phyloP scores from a whole-genome alignment of 192 early-diverging fungal species.

The Tieghemiomyces parasiticus region DNA sequence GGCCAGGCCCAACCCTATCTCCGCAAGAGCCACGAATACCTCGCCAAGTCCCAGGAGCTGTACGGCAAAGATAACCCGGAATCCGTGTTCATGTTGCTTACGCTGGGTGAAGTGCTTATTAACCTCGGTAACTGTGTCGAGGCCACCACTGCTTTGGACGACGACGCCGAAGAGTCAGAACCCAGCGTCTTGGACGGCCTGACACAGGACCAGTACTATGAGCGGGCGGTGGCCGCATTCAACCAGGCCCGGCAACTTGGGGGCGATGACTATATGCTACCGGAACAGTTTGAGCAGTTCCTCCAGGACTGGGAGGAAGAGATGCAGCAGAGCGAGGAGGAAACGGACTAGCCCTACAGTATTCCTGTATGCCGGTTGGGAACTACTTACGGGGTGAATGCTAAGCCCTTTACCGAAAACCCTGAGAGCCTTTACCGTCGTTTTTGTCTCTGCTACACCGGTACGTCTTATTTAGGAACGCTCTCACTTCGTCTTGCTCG shows the following conservation, averaged over 20 bases:
- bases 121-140: constrained; percentile 7
- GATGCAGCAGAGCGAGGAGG: neutral
- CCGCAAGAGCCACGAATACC: neutral
- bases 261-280: constrained; percentile 9
- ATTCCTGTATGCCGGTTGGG: too few relatives aligned
- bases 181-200: neutral
- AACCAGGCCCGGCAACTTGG: constrained; percentile 5
- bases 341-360: too few relatives aligned
- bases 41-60: neutral
- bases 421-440: too few relatives aligned
- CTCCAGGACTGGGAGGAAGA: constrained; percentile 11
- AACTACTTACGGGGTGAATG: too few relatives aligned
- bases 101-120: constrained; percentile 6
- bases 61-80: constrained; percentile 1
- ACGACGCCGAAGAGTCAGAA: neutral
- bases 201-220: constrained; percentile 1
- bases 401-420: too few relatives aligned
- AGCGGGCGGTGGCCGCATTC: neutral
- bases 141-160: neutral
- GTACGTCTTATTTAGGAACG: too few relatives aligned
- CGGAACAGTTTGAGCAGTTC: constrained; percentile 11
- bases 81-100: neutral
- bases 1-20: constrained; percentile 1
- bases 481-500: too few relatives aligned
- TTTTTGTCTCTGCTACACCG: too few relatives aligned